Evolutionary conservation across 495 filamentous ascomycete species (phyloP).

Genomic region (Penicillium pulvis): DNA sequence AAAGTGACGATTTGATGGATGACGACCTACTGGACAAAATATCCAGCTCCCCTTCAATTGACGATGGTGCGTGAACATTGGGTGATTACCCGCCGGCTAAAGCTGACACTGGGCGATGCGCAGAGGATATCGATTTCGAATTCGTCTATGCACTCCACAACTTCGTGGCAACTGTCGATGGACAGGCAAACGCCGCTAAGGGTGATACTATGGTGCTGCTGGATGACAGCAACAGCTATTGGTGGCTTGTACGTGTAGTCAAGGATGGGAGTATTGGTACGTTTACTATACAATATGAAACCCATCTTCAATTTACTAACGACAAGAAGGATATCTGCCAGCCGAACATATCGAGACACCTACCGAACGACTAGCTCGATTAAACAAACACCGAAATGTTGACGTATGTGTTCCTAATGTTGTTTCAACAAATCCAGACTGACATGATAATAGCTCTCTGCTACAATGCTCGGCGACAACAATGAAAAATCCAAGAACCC

Average conservation of each 20-base stretch:
- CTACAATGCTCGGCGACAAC: conserved; percentile 92
- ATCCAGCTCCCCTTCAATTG: conserved; percentile 95
- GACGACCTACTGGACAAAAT: conserved; percentile 97
- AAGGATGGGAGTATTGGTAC: conserved; percentile 97
- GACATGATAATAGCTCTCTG: conserved; percentile 66
- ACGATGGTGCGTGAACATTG: conserved; percentile 75
- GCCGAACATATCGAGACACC: conserved; percentile 99
- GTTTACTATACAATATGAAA: conserved; percentile 21
- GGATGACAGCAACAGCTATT: conserved; percentile 99
- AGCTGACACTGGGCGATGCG: conserved; percentile 64
- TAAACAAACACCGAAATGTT: conserved; percentile 98
- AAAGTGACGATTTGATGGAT: conserved; percentile 75
- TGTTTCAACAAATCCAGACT: conserved; percentile 12
- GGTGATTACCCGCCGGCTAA: neutral
- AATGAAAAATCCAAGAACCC: conserved; percentile 86
- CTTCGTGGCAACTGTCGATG: conserved; percentile 96
- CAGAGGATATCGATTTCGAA: conserved; percentile 99
- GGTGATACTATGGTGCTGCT: conserved; percentile 99
- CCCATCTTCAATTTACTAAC: conserved; percentile 21
- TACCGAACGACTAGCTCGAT: conserved; percentile 85
- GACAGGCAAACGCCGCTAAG: conserved; percentile 97
- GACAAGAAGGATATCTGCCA: conserved; percentile 77
- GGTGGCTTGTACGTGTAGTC: conserved; percentile 97
- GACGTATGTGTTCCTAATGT: conserved; percentile 63
- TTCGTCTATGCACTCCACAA: conserved; percentile 98